phyloP scores from a whole-genome alignment of 257 asterid species.

The Capsicum chinense region DNA sequence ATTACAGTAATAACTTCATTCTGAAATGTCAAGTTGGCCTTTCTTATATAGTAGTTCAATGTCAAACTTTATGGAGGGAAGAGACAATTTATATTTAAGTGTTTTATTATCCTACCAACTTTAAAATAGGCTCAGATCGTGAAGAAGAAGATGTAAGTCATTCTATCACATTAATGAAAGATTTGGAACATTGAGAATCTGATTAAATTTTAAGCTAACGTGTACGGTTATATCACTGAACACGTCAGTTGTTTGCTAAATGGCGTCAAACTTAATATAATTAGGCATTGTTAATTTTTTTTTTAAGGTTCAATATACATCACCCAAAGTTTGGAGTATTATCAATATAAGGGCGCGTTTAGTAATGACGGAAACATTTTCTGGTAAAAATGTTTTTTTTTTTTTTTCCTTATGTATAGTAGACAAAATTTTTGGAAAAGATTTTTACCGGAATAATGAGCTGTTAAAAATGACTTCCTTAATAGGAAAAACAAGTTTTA shows the following conservation, averaged over 20 bases:
- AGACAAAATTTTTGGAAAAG: too few species aligned
- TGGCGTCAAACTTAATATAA: neutral
- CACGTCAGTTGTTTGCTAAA: neutral
- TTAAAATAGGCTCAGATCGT: neutral
- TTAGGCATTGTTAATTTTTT: neutral
- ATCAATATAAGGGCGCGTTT: too few species aligned
- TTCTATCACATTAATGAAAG: neutral
- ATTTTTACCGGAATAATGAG: too few species aligned
- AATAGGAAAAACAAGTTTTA: too few species aligned
- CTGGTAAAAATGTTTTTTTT: too few species aligned
- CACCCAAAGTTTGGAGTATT: too few species aligned
- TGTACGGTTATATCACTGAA: neutral
- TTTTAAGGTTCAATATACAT: neutral
- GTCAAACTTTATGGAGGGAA: too few species aligned
- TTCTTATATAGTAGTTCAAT: too few species aligned
- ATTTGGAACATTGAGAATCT: slow-evolving; percentile 18
- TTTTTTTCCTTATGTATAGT: too few species aligned
- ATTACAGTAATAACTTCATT: neutral
- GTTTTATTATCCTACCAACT: neutral
- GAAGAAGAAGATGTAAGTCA: neutral
- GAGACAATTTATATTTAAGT: too few species aligned
- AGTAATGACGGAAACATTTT: too few species aligned
- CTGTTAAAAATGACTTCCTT: too few species aligned
- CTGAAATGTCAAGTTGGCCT: neutral
- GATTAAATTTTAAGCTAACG: neutral